Base-by-base conservation (phyloP, 2,329 filamentous ascomycete genomes). In the Sporothrix euskadiensis region DNA sequence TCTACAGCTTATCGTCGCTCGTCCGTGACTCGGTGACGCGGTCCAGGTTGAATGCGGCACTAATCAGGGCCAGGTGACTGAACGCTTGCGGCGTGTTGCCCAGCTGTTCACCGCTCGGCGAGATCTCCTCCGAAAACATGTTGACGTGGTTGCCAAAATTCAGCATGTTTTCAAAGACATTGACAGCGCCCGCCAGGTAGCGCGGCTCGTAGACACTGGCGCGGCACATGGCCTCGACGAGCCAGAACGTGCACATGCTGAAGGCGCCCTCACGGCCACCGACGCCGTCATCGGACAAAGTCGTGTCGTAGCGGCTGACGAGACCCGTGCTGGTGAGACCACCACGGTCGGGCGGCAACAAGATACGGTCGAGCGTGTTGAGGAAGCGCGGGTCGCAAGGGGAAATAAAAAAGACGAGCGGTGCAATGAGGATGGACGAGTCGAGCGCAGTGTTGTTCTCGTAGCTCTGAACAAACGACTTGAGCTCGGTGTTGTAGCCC, bases 221-320 rank as follows among this genome's bases (percentile, higher is more conserved):
- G 44, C 92, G 86, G 41, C 91, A 92, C 82, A 94, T 86, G 32
- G 92, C 91, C 81, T 94, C 92, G 14, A 94, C 91, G 0, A 94
- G 87, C 92, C 92, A 94, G 80, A 94, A 94, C 0, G 91, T 94
- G 79, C 91, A 93, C 91, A 94, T 94, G 78, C 87, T 90, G 79
- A 94, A 94, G 26, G 91, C 91, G 30, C 92, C 92, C 81, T 94
- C 92, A 70, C 87, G 85, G 22, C 92, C 92, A 52, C 91, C 91
- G 9, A 94, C 90, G 41, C 91, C 91, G 78, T 94, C 92, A 72
- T 93, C 88, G 2, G 90, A 88, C 35, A 89, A 82, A 6, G 89
- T 83, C 0, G 90, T 91, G 77, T 94, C 88, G 80, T 94, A 94
- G 61, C 92, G 87, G 79, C 92, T 93, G 3, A 94, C 92, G 35